phyloP scores from a whole-genome alignment of 805 yeast genomes.

The Hyphopichia homilentoma region DNA sequence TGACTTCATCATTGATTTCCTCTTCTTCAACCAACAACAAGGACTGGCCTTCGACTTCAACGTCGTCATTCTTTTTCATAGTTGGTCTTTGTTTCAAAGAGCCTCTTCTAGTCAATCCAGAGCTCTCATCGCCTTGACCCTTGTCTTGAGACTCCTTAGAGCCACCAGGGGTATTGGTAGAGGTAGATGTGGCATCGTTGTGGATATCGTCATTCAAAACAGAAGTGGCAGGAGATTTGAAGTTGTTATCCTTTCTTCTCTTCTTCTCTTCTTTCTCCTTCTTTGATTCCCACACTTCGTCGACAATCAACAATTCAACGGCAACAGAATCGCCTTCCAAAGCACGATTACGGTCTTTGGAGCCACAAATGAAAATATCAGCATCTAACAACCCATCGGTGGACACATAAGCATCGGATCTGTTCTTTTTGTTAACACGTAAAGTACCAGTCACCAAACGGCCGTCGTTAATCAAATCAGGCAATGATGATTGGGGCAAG shows the following conservation, averaged over 20 bases:
- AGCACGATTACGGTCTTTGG: slow-evolving; percentile 97
- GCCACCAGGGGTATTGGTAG: slow-evolving; percentile 23
- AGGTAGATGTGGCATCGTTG: slow-evolving; percentile 71
- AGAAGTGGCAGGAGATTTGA: slow-evolving; percentile 28
- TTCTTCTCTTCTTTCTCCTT: slow-evolving; percentile 97
- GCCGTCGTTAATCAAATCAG: slow-evolving; percentile 85
- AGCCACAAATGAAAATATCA: slow-evolving; percentile 95
- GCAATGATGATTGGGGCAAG: slow-evolving; percentile 88
- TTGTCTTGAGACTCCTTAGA: slow-evolving; percentile 24
- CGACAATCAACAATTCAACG: slow-evolving; percentile 88
- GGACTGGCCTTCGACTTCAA: slow-evolving; percentile 97
- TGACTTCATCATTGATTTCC: slow-evolving; percentile 86
- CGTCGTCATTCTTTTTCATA: slow-evolving; percentile 96
- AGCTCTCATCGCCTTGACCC: slow-evolving; percentile 34
- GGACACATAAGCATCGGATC: slow-evolving; percentile 98
- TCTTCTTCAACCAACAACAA: slow-evolving; percentile 90
- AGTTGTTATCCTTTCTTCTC: slow-evolving; percentile 66
- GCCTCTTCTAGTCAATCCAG: slow-evolving; percentile 65
- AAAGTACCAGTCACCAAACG: slow-evolving; percentile 87
- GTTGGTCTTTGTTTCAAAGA: slow-evolving; percentile 93
- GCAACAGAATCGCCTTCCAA: slow-evolving; percentile 96
- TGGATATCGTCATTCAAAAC: slow-evolving; percentile 66
- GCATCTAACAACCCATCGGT: slow-evolving; percentile 95
- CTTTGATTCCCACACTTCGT: slow-evolving; percentile 96
- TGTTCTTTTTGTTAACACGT: slow-evolving; percentile 91